Evolutionary conservation across 768 basidiomycete genomes (phyloP), one percentile per base, ranked within the genome.

Genomic region (Pholiota molesta): DNA sequence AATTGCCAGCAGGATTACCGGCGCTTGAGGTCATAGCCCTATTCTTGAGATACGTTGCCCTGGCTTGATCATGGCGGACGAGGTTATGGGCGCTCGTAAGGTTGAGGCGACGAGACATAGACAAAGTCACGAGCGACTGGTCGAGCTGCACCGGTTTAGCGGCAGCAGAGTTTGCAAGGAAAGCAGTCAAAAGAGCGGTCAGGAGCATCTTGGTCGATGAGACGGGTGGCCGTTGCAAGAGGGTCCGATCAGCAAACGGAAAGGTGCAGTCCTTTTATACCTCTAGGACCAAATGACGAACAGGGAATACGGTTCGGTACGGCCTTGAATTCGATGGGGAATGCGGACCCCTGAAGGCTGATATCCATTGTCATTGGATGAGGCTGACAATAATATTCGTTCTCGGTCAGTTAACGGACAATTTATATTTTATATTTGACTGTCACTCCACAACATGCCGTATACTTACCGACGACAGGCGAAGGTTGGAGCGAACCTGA

Each of bases 41-140:
- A 28, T 28, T 49, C 42, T 35, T 61, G n/a, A 67, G 59, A 17
- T 53, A 55, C 16, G 57, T 65, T 10, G 63, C 68, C 29, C 66
- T 56, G 13, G 23, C 44, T 42, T 62, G 54, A 57, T 69, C 68
- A 40, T 67, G 66, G 19, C 47, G 56, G 16, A 63, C 23, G 19
- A 69, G 53, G 21, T 65, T 59, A 29, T 65, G 66, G 11, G 58
- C 39, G 44, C 66, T 63, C 9, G 66, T 66, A 1, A 58, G 21
- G 54, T 69, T 69, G 57, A 69, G 53, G 31, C 60, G 64, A 19
- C 65, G 55, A 2, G 65, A 52, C 0, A 69, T 37, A 21, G 59
- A 33, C 28, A 69, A 47, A 11, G 63, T 62, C 1, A 62, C 31
- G 2, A 60, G 57, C 3, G 68, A 17, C 9, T 13, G 6, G 17